Conservation (phyloP, 768 basidiomycete species). For the Tricholoma bakamatsutake region DNA sequence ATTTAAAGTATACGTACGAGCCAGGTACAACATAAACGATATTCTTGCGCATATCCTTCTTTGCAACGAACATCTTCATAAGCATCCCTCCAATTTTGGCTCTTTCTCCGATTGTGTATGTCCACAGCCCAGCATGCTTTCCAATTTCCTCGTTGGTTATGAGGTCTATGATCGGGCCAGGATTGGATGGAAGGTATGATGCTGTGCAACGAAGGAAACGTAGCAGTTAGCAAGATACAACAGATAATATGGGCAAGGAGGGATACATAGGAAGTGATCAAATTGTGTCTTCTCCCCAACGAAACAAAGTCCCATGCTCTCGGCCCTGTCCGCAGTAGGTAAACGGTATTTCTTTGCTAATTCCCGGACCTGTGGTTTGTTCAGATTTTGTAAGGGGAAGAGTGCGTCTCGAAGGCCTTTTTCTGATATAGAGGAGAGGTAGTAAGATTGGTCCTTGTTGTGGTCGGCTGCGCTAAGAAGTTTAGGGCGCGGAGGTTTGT, state of each 20-base stretch:
- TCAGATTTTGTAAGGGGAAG: constrained; percentile 68
- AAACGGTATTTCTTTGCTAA: constrained; percentile 59
- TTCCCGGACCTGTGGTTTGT: constrained; percentile 67
- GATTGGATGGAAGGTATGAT: constrained; percentile 65
- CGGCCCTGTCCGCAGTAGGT: constrained; percentile 68
- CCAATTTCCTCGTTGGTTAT: constrained; percentile 49
- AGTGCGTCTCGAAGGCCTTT: constrained; percentile 57
- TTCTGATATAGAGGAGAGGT: constrained; percentile 75
- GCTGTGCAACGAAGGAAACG: constrained; percentile 37
- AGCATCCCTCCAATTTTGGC: constrained; percentile 59
- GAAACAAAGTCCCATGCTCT: constrained; percentile 96
- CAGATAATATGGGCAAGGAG: background rate
- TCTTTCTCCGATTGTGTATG: constrained; percentile 80
- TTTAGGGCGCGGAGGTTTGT: constrained; percentile 34
- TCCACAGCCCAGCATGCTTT: constrained; percentile 73
- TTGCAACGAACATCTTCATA: constrained; percentile 63
- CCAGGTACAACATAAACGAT: constrained; percentile 74
- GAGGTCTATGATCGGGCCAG: constrained; percentile 63
- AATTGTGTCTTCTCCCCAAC: constrained; percentile 79
- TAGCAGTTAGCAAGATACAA: background rate
- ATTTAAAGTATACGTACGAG: constrained; percentile 36
- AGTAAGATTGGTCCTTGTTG: constrained; percentile 90
- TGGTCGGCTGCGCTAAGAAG: constrained; percentile 51
- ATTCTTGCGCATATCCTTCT: constrained; percentile 60
- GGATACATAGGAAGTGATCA: constrained; percentile 63